A percentile compares a stretch with the other conserved stretches of the same genome.
Conservation (phyloP, 2,329 filamentous ascomycete genomes). For the Blastomyces percursus region DNA sequence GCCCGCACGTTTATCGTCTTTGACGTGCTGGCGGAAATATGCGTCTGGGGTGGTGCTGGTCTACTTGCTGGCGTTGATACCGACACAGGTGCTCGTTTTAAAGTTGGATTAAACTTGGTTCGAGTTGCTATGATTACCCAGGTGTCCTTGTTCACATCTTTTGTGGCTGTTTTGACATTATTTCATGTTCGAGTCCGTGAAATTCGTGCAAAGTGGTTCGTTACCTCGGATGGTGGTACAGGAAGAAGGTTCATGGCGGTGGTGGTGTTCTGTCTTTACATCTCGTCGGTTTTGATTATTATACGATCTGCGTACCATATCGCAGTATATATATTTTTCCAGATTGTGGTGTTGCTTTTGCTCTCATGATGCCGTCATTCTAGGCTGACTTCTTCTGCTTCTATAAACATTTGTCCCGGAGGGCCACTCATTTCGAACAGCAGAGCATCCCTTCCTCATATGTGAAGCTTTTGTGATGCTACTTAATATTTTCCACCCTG, state of each 20-base stretch:
- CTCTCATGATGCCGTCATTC: not conserved
- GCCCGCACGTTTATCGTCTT: conserved; percentile 10
- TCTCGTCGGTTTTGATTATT: conserved; percentile 9
- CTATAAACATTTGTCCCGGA: conserved; percentile 9
- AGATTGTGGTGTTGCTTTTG: not conserved
- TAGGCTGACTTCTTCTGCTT: not conserved
- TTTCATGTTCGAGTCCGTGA: conserved; percentile 5
- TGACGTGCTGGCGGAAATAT: conserved; percentile 10
- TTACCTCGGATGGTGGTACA: not conserved
- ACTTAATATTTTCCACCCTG: conserved; percentile 10
- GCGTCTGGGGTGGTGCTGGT: conserved; percentile 7
- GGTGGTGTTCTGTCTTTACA: conserved; percentile 9
- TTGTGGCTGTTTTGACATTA: conserved; percentile 1
- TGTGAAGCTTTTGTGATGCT: conserved; percentile 8
- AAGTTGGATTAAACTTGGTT: conserved; percentile 8
- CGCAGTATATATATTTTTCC: conserved; percentile 3
- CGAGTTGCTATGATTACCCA: conserved; percentile 9
- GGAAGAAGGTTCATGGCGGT: conserved; percentile 7
- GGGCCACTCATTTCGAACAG: conserved; percentile 6
- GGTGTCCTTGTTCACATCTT: conserved; percentile 4
- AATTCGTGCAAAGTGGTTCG: not conserved
- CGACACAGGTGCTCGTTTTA: not conserved
- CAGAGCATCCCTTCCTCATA: conserved; percentile 7
- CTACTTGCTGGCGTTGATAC: conserved; percentile 1
- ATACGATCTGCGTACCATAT: conserved; percentile 11